Percentiles rank a stretch among this genome's conserved stretches.
These are phyloP conservation scores for Lyophyllum atratum DNA, from an alignment of 768 basidiomycete species.

Conservation along the genomic window DNA sequence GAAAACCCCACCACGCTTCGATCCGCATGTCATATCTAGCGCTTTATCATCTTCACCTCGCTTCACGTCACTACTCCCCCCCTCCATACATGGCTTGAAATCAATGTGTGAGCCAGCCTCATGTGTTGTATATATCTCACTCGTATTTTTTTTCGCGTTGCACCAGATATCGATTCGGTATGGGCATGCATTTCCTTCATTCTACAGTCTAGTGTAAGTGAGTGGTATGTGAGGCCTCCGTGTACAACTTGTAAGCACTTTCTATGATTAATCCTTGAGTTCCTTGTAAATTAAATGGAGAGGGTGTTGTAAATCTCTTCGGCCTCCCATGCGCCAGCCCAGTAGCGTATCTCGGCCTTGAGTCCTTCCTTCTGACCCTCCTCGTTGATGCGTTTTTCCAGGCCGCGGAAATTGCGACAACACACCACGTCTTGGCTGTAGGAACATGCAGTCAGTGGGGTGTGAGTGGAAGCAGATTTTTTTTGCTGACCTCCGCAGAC, in stretches of 20 bases:
- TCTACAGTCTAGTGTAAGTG: conserved; percentile 1
- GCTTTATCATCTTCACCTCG: conserved; percentile 1
- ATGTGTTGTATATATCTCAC: conserved; percentile 11
- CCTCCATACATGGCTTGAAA: conserved; percentile 8
- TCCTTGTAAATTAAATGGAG: conserved; percentile 18
- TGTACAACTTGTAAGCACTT: background rate
- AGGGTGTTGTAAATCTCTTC: conserved; percentile 74
- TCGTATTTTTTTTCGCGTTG: conserved; percentile 6
- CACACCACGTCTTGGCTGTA: conserved; percentile 80
- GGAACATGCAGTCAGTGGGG: background rate
- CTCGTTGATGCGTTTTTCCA: conserved; percentile 74
- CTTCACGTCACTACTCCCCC: background rate
- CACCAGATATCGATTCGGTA: conserved; percentile 15
- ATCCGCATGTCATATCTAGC: conserved; percentile 1
- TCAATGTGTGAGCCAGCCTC: conserved; percentile 24
- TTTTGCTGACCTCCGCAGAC: conserved; percentile 64
- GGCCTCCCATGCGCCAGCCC: conserved; percentile 96
- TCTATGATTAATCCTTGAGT: background rate
- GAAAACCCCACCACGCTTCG: background rate
- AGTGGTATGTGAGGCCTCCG: background rate
- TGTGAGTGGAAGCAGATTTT: background rate
- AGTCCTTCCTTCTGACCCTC: conserved; percentile 70
- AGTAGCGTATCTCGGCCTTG: conserved; percentile 73
- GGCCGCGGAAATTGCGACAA: conserved; percentile 76
- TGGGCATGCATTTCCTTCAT: background rate